These are phyloP conservation scores for Cordyceps cateniannulata DNA, from an alignment of 2,329 filamentous ascomycete species.

Conservation along the genomic window DNA sequence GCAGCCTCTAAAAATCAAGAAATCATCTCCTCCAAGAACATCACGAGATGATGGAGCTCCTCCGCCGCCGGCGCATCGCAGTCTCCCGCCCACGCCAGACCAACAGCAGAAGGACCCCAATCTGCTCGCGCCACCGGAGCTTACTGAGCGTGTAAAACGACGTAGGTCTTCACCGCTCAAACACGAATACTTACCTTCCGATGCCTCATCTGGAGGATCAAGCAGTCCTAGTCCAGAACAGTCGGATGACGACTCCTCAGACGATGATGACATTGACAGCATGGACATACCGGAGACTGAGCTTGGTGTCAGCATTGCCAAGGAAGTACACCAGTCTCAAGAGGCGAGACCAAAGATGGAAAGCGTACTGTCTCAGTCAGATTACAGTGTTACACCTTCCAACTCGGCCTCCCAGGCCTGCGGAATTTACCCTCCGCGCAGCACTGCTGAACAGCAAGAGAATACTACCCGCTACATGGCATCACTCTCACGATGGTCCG, in stretches of 20 bases:
- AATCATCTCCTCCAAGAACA: slow-evolving; percentile 24
- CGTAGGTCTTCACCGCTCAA: slow-evolving; percentile 89
- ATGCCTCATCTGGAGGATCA: slow-evolving; percentile 50
- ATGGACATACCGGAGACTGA: slow-evolving; percentile 53
- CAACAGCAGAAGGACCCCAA: slow-evolving; percentile 25
- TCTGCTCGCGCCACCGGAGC: slow-evolving; percentile 16
- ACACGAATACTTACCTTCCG: slow-evolving; percentile 91
- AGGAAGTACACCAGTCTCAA: slow-evolving; percentile 17
- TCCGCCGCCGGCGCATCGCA: slow-evolving; percentile 48
- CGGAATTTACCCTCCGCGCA: slow-evolving; percentile 39
- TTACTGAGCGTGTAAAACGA: slow-evolving; percentile 48
- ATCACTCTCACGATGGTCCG: slow-evolving; percentile 56
- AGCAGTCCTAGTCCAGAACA: slow-evolving; percentile 51
- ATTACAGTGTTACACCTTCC: slow-evolving; percentile 66
- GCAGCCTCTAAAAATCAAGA: slow-evolving; percentile 29
- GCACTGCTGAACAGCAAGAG: slow-evolving; percentile 26
- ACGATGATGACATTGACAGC: slow-evolving; percentile 50
- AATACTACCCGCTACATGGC: slow-evolving; percentile 44
- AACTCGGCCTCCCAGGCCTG: slow-evolving; percentile 73
- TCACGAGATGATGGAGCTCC: slow-evolving; percentile 49
- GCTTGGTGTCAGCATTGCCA: slow-evolving; percentile 50
- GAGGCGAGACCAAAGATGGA: slow-evolving; percentile 24
- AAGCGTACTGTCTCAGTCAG: slow-evolving; percentile 41
- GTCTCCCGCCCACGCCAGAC: slow-evolving; percentile 26
- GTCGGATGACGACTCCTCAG: slow-evolving; percentile 39